These are phyloP conservation scores for Coemansia sp. DNA, from an alignment of 192 early-diverging fungal genomes.

Conservation along the genomic window DNA sequence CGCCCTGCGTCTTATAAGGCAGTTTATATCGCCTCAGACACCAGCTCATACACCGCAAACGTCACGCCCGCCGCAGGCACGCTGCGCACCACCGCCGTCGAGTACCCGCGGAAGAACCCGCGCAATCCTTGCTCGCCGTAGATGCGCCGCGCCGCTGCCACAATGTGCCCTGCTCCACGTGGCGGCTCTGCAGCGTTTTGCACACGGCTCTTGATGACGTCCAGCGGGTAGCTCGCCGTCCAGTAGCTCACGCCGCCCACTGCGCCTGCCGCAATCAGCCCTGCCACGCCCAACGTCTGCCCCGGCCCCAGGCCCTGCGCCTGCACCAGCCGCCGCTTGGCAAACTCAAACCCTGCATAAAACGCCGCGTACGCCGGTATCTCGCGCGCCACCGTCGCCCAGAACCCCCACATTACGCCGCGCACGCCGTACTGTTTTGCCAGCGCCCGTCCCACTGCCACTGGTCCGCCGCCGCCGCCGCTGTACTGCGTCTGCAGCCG, in stretches of 20 bases:
- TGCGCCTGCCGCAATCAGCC: slow-evolving; percentile 77
- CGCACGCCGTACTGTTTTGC: slow-evolving; percentile 64
- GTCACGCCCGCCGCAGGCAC: slow-evolving; percentile 79
- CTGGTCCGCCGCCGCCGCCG: slow-evolving; percentile 54
- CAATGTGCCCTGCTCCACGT: slow-evolving; percentile 59
- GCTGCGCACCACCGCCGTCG: slow-evolving; percentile 55
- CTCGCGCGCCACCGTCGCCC: slow-evolving; percentile 73
- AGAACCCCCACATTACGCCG: slow-evolving; percentile 83
- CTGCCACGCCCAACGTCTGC: slow-evolving; percentile 42
- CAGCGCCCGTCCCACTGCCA: slow-evolving; percentile 66
- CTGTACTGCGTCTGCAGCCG: slow-evolving; percentile 87
- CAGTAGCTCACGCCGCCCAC: slow-evolving; percentile 79
- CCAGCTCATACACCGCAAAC: slow-evolving; percentile 72
- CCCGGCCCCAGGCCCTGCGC: slow-evolving; percentile 43
- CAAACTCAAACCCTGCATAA: slow-evolving; percentile 79
- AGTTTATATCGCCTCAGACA: slow-evolving; percentile 21
- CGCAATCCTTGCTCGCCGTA: slow-evolving; percentile 56
- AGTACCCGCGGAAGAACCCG: slow-evolving; percentile 67
- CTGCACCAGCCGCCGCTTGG: slow-evolving; percentile 65
- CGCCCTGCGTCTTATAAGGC: background rate
- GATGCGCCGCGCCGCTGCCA: slow-evolving; percentile 53
- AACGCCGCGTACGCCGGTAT: slow-evolving; percentile 85
- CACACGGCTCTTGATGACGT: slow-evolving; percentile 78
- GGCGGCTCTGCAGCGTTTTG: slow-evolving; percentile 66
- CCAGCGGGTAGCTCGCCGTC: slow-evolving; percentile 80